A percentile compares a stretch with the other conserved stretches of the same genome.
These are phyloP conservation scores for Dendrobium nobile DNA, from an alignment of 106 monocot genomes.

Conservation along the genomic window DNA sequence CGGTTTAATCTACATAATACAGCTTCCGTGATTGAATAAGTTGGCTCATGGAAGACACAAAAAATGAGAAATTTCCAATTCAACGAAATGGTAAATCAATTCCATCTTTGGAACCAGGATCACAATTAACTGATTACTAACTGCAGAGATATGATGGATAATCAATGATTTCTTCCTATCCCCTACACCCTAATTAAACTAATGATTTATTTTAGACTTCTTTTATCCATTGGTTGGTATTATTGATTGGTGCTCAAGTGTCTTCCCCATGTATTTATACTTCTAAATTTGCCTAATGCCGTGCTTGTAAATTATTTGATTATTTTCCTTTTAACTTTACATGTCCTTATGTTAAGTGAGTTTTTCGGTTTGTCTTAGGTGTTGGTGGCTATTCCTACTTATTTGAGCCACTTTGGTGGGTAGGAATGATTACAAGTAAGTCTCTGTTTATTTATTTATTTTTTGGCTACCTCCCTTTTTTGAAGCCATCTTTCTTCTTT, in stretches of 20 bases:
- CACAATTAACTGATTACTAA: neutral
- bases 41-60: too few species aligned
- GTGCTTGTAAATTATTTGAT: constrained; percentile 3
- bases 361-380: constrained; percentile 11
- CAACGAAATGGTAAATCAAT: neutral
- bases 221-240: neutral
- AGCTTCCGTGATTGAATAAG: too few species aligned
- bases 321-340: neutral
- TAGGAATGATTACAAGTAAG: constrained; percentile 65
- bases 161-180: neutral
- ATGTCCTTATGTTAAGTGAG: neutral
- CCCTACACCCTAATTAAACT: neutral
- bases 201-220: neutral
- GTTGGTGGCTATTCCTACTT: constrained; percentile 38
- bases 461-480: neutral
- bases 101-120: neutral
- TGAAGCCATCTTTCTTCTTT: neutral
- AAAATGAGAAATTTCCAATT: too few species aligned
- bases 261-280: neutral
- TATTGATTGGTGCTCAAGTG: neutral
- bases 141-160: neutral
- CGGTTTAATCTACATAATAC: too few species aligned
- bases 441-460: neutral
- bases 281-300: neutral
- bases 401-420: constrained; percentile 48